A percentile compares a stretch with the other conserved stretches of the same genome.
Conservation (phyloP, 2,329 filamentous ascomycete genomes). For the Monascus ruber region DNA sequence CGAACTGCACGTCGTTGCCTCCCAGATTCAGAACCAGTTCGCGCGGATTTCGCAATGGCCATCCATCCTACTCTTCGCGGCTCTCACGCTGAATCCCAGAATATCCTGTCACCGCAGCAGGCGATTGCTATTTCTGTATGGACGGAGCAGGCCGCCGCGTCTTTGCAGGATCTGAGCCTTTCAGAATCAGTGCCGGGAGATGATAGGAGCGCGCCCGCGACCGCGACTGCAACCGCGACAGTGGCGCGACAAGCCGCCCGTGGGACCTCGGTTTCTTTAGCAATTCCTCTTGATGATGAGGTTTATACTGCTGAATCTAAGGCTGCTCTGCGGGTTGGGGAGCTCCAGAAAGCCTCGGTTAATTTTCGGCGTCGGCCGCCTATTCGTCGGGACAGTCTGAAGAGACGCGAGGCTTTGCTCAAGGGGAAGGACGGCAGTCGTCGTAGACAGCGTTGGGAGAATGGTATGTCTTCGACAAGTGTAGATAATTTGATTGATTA, state of each 20-base stretch:
- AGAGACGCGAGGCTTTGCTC: constrained; percentile 61
- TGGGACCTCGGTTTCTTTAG: constrained; percentile 52
- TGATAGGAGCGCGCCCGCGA: constrained; percentile 20
- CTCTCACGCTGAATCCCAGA: constrained; percentile 5
- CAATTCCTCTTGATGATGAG: constrained; percentile 63
- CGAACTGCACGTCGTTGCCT: too few relatives aligned
- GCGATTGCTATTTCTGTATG: constrained; percentile 55
- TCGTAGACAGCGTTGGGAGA: constrained; percentile 85
- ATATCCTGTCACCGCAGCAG: constrained; percentile 23
- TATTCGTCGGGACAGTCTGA: constrained; percentile 49
- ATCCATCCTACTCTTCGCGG: constrained; percentile 28
- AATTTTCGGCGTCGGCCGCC: constrained; percentile 43
- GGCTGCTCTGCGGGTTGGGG: constrained; percentile 17
- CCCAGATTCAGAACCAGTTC: too few relatives aligned
- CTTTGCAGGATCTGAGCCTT: constrained; percentile 24
- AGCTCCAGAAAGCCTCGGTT: constrained; percentile 19
- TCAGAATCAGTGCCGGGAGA: constrained; percentile 11
- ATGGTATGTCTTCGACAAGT: constrained; percentile 48
- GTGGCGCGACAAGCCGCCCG: constrained; percentile 32
- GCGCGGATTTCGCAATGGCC: constrained; percentile 20
- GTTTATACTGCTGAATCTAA: constrained; percentile 16
- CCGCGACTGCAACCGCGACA: constrained; percentile 46
- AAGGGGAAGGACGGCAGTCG: constrained; percentile 88
- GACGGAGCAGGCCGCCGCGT: constrained; percentile 40
- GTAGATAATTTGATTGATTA: too few relatives aligned